A percentile compares a stretch with the other conserved stretches of the same genome.
Conservation (phyloP, 1,139 yeast species). For the Petasospora fabianii region DNA sequence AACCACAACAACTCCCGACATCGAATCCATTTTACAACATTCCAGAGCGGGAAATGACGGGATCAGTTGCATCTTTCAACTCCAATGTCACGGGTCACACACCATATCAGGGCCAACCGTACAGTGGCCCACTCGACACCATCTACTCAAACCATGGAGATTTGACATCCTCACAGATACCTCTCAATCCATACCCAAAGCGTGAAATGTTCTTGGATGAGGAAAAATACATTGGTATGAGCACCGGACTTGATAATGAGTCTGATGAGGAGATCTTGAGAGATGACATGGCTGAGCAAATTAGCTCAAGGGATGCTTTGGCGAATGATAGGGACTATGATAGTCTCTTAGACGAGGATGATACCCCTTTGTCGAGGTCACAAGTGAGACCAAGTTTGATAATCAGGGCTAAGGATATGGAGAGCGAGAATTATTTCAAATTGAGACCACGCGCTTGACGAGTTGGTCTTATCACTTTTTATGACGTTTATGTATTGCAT, state of each 20-base stretch:
- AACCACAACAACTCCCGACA: neutral
- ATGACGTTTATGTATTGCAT: neutral
- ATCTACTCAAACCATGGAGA: neutral
- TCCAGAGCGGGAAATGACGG: neutral
- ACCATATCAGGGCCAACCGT: neutral
- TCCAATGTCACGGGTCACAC: neutral
- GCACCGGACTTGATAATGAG: neutral
- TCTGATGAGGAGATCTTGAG: slow-evolving; percentile 5
- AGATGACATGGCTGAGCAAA: too few species aligned
- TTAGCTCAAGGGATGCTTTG: too few species aligned
- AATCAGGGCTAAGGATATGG: slow-evolving; percentile 24
- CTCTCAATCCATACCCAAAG: neutral
- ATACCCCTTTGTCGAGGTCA: slow-evolving; percentile 1
- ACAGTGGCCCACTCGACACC: neutral
- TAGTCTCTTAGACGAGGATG: slow-evolving; percentile 10
- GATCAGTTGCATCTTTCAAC: neutral
- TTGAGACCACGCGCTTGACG: slow-evolving; percentile 12
- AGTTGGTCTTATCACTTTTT: too few species aligned
- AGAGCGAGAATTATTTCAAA: slow-evolving; percentile 23
- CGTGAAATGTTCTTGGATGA: slow-evolving; percentile 10
- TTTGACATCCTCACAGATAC: neutral
- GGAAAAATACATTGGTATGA: slow-evolving; percentile 11
- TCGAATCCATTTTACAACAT: neutral
- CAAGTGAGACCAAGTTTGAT: slow-evolving; percentile 21
- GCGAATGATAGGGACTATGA: slow-evolving; percentile 9